Evolutionary conservation across 2,329 filamentous ascomycete species (phyloP), one percentile per base, ranked within the genome.

Genomic region (Myriosclerotinia curreyana): DNA sequence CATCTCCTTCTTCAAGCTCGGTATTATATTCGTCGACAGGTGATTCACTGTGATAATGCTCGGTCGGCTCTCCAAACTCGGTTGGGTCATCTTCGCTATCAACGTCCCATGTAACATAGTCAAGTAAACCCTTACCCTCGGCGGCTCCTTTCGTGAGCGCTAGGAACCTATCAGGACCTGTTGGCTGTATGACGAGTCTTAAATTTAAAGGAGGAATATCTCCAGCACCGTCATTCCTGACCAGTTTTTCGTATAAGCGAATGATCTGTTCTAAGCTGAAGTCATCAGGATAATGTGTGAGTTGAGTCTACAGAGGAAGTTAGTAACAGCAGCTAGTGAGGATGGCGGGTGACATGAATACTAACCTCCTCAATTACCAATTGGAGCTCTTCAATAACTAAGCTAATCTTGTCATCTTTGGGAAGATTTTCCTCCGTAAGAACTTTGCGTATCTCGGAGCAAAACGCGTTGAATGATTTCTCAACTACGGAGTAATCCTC

Each of bases 311-410:
- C 9, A 58, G 38, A 65, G 56, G 34, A n/a, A 22, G 63, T 70
- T 67, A 74, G 79, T 67, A 74, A 67, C 34, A 51, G 48, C 56
- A 15, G 50, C 38, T 66, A n/a, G 22, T 54, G 0, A 42, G 6
- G 25, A 56, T 31, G 25, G 60, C n/a, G 22, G 4, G 14, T n/a
- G n/a, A 46, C 20, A 22, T 22, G 17, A 28, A 62, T 44, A 75
- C 81, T 76, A 74, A 86, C 84, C 77, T 88, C 85, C 70, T 78
- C 80, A 70, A 86, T 75, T 69, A 82, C 79, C 63, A 87, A 76
- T 68, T 80, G 82, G 64, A 88, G 74, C 17, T 79, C 76, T 48
- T 83, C 80, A 66, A 87, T 78, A 64, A 80, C 77, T 64, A 88
- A 75, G 60, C 81, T 78, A 64, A 88, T 75, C 68, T 86, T 82